Conservation (phyloP, 441 rosid species). For the Codiaeum variegatum region DNA sequence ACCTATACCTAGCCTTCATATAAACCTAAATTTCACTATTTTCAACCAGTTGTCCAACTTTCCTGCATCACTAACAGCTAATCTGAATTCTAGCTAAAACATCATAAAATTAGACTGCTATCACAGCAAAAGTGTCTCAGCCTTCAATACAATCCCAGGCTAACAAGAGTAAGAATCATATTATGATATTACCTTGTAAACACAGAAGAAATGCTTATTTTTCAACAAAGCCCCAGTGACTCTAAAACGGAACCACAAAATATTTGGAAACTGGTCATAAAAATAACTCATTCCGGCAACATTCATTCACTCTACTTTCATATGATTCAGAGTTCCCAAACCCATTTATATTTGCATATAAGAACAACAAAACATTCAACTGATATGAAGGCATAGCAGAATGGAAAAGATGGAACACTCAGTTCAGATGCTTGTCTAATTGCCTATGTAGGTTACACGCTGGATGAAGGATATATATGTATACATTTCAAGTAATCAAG, state of each 20-base stretch:
- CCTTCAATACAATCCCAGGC: not conserved
- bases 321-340: not conserved
- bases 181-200: not conserved
- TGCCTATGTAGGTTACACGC: not conserved
- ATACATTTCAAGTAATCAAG: not conserved
- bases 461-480: not conserved
- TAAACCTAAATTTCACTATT: no score
- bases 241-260: not conserved
- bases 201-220: not conserved
- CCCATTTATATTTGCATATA: not conserved
- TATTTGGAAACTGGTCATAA: not conserved
- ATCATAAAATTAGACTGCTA: no score
- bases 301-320: not conserved
- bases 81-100: no score
- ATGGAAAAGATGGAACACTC: not conserved
- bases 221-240: not conserved
- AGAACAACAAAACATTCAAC: not conserved
- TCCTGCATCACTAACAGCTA: no score
- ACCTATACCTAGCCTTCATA: no score
- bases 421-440: not conserved
- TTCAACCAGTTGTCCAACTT: no score
- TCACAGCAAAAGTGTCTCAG: no score
- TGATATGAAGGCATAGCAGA: not conserved
- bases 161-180: not conserved
- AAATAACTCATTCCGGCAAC: not conserved